phyloP scores from a whole-genome alignment of 2,329 filamentous ascomycete species.

The Paecilomyces fulvus region DNA sequence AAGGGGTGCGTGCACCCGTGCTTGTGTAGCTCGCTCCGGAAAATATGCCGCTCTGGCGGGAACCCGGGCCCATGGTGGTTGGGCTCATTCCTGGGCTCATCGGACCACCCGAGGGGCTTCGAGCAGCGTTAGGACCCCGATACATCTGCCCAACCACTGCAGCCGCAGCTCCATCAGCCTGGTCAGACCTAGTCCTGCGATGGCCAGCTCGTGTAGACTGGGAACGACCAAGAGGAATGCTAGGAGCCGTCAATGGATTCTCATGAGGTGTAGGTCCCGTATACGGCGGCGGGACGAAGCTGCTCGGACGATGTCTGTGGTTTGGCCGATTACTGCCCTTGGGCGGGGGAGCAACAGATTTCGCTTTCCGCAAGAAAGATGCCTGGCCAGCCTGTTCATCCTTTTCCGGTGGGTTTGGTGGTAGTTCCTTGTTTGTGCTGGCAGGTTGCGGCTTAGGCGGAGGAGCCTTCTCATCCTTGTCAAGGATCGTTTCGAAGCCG shows the following conservation, averaged over 20 bases:
- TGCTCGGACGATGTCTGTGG: conserved; percentile 39
- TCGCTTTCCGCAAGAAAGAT: conserved; percentile 51
- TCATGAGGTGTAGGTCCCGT: conserved; percentile 33
- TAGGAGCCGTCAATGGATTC: conserved; percentile 40
- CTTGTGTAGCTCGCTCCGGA: conserved; percentile 40
- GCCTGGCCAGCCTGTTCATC: conserved; percentile 38
- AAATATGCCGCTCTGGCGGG: conserved; percentile 30
- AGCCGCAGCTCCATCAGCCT: conserved; percentile 46
- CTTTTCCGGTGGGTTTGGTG: conserved; percentile 55
- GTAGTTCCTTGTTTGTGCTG: conserved; percentile 75
- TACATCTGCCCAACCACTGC: conserved; percentile 86
- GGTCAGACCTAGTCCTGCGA: conserved; percentile 43
- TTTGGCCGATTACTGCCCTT: conserved; percentile 21
- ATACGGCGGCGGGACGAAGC: conserved; percentile 32
- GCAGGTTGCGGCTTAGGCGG: conserved; percentile 18
- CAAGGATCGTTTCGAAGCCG: conserved; percentile 88
- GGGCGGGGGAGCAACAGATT: conserved; percentile 36
- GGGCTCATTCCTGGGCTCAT: conserved; percentile 45
- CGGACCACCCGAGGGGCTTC: conserved; percentile 42
- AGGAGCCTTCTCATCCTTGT: conserved; percentile 57
- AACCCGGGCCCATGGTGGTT: conserved; percentile 37
- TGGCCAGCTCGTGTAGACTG: conserved; percentile 34
- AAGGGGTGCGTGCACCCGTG: conserved; percentile 45
- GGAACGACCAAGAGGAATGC: conserved; percentile 37
- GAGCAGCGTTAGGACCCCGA: conserved; percentile 49